Evolutionary conservation across 352 stramenopile species (phyloP).

Genomic region (Globisporangium okanoganense): DNA sequence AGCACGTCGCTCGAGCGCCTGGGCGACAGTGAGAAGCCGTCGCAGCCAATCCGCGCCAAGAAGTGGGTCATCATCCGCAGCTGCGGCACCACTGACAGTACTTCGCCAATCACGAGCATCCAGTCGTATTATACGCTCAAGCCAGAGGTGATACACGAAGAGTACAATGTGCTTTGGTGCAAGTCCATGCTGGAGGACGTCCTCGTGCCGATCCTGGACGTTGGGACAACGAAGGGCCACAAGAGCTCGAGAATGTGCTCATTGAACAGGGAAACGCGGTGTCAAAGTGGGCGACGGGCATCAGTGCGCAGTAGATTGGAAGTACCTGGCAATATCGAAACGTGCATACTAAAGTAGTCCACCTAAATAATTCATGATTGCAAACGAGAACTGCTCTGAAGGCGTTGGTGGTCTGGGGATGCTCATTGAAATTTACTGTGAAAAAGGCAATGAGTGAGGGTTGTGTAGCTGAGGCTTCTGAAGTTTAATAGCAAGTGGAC

Average conservation of each 20-base stretch:
- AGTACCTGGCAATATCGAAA: too few species aligned
- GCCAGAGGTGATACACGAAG: not conserved
- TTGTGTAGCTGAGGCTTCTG: too few species aligned
- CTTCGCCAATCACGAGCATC: not conserved
- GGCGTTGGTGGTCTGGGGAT: too few species aligned
- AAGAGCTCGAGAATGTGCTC: not conserved
- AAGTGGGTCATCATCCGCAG: not conserved
- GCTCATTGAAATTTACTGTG: too few species aligned
- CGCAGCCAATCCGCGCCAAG: not conserved
- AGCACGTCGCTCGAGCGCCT: not conserved
- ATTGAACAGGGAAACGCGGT: not conserved
- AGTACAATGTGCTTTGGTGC: not conserved
- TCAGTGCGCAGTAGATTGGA: not conserved
- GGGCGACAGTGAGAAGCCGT: not conserved
- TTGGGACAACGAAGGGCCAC: not conserved
- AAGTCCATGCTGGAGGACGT: not conserved
- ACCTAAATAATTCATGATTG: too few species aligned
- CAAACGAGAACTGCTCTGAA: too few species aligned
- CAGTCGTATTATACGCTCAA: conserved; percentile 1
- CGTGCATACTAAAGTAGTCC: too few species aligned
- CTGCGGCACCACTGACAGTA: not conserved
- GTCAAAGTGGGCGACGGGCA: not conserved
- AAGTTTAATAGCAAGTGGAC: too few species aligned
- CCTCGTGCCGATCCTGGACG: not conserved
- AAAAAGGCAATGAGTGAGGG: too few species aligned